Conservation (phyloP, 768 basidiomycete genomes). For the Rhodotorula babjevae region DNA sequence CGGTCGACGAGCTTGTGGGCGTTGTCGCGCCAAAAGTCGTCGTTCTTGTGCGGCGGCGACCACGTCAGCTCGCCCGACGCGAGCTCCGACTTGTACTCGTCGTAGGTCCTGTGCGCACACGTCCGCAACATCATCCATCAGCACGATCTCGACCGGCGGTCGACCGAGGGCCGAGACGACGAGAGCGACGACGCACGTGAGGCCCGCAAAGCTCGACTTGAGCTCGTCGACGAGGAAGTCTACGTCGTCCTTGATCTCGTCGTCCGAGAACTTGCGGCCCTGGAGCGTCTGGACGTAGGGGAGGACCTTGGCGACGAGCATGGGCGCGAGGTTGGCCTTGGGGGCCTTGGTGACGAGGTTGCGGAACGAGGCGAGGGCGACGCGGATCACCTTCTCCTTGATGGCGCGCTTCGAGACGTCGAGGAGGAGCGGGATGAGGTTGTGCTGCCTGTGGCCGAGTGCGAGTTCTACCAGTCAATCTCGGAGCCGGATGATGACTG, state of each 20-base stretch:
- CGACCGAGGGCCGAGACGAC: background rate
- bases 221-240: slow-evolving; percentile 81
- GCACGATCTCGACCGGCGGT: too few relatives aligned
- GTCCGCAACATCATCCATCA: too few relatives aligned
- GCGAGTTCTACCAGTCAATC: too few relatives aligned
- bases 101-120: slow-evolving; percentile 70
- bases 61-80: slow-evolving; percentile 85
- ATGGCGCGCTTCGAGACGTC: slow-evolving; percentile 80
- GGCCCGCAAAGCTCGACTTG: slow-evolving; percentile 73
- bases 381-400: slow-evolving; percentile 94
- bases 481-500: fast-evolving
- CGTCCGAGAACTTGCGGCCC: slow-evolving; percentile 74
- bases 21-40: slow-evolving; percentile 97
- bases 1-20: slow-evolving; percentile 77
- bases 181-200: slow-evolving; percentile 64
- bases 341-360: slow-evolving; percentile 89
- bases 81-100: slow-evolving; percentile 89
- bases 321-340: slow-evolving; percentile 77
- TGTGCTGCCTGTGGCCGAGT: slow-evolving; percentile 62
- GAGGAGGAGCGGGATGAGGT: slow-evolving; percentile 77
- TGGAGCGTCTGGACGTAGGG: slow-evolving; percentile 81
- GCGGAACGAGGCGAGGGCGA: slow-evolving; percentile 87
- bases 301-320: slow-evolving; percentile 81
- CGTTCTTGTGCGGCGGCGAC: slow-evolving; percentile 93
- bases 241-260: slow-evolving; percentile 88